phyloP scores from a whole-genome alignment of 1,139 yeast genomes.

The Debaryomyces nepalensis region DNA sequence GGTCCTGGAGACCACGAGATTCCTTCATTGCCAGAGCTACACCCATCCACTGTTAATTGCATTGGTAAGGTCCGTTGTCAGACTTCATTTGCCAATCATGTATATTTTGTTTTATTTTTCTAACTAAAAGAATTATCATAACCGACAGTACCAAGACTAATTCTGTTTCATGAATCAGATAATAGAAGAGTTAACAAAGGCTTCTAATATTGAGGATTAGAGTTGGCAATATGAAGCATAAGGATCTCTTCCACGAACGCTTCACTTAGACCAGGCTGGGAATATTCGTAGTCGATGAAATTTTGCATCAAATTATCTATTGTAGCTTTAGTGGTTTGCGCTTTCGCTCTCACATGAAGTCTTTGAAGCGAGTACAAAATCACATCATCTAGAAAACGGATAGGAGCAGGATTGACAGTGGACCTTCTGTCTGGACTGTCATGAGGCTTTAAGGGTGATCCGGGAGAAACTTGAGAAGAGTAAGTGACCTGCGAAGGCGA shows the following conservation, averaged over 20 bases:
- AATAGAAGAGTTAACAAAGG: neutral
- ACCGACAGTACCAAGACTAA: neutral
- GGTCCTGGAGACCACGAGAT: too few species aligned
- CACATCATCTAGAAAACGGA: conserved; percentile 17
- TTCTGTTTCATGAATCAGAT: too few species aligned
- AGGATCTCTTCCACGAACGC: conserved; percentile 63
- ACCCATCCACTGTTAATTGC: conserved; percentile 1
- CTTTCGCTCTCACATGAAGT: conserved; percentile 54
- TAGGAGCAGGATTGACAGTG: neutral
- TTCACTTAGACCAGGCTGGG: conserved; percentile 66
- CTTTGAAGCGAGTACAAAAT: conserved; percentile 32
- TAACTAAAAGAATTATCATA: neutral
- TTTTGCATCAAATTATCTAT: conserved; percentile 45
- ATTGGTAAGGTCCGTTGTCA: too few species aligned
- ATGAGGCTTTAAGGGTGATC: conserved; percentile 8
- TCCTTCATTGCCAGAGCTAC: too few species aligned
- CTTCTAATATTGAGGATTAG: conserved; percentile 5
- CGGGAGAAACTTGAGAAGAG: conserved; percentile 14
- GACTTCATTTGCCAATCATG: neutral
- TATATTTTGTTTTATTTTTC: neutral
- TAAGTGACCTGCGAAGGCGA: conserved; percentile 37
- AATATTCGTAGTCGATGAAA: conserved; percentile 49
- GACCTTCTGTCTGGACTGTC: conserved; percentile 9
- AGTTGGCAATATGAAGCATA: conserved; percentile 13
- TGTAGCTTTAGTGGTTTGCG: conserved; percentile 46